Evolutionary conservation across 106 monocot species (phyloP), one percentile per base, ranked within the genome.

Genomic region (Allium fistulosum): DNA sequence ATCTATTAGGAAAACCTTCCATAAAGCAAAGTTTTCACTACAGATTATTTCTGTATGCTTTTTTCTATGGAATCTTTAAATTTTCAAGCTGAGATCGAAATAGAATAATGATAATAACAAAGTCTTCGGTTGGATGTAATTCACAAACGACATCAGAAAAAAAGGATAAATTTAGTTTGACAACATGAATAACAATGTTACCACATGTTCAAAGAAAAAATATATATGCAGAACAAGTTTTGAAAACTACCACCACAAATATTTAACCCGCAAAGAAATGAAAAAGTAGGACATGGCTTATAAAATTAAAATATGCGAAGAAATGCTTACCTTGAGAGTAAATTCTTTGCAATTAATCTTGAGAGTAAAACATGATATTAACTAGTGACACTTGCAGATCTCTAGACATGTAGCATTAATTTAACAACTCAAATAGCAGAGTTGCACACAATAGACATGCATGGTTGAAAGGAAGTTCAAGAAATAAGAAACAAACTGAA

Each of bases 131-230:
- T 22, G 0, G 22, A 22, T 22, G 22, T 22, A 22, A 22, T 22
- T 22, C 9, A 53, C 65, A 70, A 9, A 62, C 46, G 11, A 16
- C 61, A 57, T 53, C 11, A 60, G 1, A 53, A 45, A 22, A 22
- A 22, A 22, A 22, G 22, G 22, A 22, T 22, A 22, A 1, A 22
- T 22, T 22, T 22, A 69, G 28, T 26, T 66, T 62, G 16, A 70
- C 49, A 69, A 68, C 49, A 68, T 50, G 53, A 67, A 49, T 58
- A 78, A 76, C 51, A 26, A 49, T 74, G 51, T 91, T 87, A 81
- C 79, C 83, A 90, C 69, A 81, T 51, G 79, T 77, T 10, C 77
- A 53, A 79, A 81, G 68, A 62, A 84, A 75, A 80, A 78, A 80
- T 71, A 81, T 70, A 72, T 50, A 71, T 51, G 57, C 73, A 74